A percentile compares a stretch with the other conserved stretches of the same genome.
Conservation (phyloP, 75 land plant species). For the Cunninghamia lanceolata region DNA sequence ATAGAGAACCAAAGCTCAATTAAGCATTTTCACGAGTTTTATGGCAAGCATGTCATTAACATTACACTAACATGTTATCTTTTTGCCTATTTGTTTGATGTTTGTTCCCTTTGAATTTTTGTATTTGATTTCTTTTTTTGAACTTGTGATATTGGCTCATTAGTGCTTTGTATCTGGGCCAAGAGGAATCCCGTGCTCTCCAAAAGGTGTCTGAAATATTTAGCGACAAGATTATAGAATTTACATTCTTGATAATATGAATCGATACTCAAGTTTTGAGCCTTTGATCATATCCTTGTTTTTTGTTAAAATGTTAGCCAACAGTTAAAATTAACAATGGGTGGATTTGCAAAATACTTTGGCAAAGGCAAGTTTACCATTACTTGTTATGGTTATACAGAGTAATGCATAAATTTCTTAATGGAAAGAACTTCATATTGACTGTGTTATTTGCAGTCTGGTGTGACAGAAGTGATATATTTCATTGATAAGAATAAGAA, state of each 20-base stretch:
- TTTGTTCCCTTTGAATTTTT: not conserved
- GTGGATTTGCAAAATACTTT: not conserved
- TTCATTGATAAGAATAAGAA: slow-evolving; percentile 68
- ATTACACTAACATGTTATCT: not conserved
- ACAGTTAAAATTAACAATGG: not conserved
- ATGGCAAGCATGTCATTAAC: not conserved
- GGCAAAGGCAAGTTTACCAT: not conserved
- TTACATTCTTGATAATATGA: not conserved
- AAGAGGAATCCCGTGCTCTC: not conserved
- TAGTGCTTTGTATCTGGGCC: not conserved
- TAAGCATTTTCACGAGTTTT: not conserved
- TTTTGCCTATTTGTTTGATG: not conserved
- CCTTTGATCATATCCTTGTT: not conserved
- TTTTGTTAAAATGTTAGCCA: not conserved
- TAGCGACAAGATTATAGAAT: not conserved
- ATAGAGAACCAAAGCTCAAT: not conserved
- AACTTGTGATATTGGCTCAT: not conserved
- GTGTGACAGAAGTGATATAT: slow-evolving; percentile 92
- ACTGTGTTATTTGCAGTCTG: slow-evolving; percentile 59
- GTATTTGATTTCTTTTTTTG: not conserved
- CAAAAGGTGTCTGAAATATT: not conserved
- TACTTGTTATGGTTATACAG: not conserved
- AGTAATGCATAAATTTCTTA: not conserved
- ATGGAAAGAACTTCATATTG: not conserved
- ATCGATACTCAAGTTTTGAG: not conserved